Evolutionary conservation across 257 asterid genomes (phyloP), one percentile per base, ranked within the genome.

Genomic region (Lantana camara): DNA sequence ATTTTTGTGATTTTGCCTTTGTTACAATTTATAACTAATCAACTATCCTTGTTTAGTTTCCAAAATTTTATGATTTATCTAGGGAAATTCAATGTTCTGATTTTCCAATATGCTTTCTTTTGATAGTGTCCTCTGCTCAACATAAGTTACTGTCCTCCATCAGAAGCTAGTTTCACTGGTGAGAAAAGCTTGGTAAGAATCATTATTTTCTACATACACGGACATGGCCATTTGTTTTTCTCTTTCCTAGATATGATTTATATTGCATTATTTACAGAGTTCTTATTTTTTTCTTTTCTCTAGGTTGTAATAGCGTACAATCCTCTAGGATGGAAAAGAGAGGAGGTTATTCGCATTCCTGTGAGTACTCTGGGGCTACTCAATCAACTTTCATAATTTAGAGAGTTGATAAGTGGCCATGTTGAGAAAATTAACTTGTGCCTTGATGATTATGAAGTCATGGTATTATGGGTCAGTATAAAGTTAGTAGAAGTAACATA

Each of bases 291-390:
- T 47, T 50, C 20, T 21, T n/a, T 54, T 61, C 40, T 3, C 32
- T 63, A 89, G 96, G 87, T 82, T 63, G 75, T 89, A 51, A 72
- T 89, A 59, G 88, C 77, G 49, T 89, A 89, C 74, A 89, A 89
- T 73, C 68, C 96, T 72, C 82, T 89, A 22, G 95, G 95, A 53
- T 86, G 96, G 95, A 76, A 67, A 72, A 82, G 96, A 72, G 79
- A 73, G 63, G 96, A 89, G 67, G 73, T 79, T 74, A 65, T 89
- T 68, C 82, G 89, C 46, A 73, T 89, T 65, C 96, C 96, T 54
- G 96, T 89, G 72, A 82, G 96, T 79, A 54, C 65, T 68, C 40
- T 45, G 74, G 35, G 48, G 47, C 52, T 57, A 41, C 54, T 62
- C 11, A 21, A 22, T 55, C 38, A 38, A 35, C 66, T 35, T 9